Percentiles rank a stretch among this genome's conserved stretches.
Conservation (phyloP, 352 stramenopile species). For the Phytophthora agathidicida region DNA sequence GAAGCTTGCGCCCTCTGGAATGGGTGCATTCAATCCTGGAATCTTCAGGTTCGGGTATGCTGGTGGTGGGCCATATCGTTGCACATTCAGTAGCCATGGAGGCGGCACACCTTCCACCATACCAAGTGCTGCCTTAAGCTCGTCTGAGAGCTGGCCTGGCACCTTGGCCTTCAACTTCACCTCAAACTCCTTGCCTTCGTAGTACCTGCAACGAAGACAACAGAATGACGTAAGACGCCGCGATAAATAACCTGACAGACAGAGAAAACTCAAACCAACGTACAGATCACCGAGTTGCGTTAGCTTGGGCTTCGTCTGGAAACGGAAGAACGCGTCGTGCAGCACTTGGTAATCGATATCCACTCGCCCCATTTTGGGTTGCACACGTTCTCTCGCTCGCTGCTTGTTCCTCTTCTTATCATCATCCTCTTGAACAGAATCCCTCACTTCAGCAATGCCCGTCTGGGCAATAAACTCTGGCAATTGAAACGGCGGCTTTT, state of each 20-base stretch:
- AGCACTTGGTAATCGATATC: conserved; percentile 99
- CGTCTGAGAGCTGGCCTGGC: conserved; percentile 89
- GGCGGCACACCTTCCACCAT: conserved; percentile 94
- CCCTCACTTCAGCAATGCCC: conserved; percentile 86
- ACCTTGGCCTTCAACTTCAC: conserved; percentile 91
- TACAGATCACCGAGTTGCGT: conserved; percentile 85
- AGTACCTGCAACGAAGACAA: conserved; percentile 78
- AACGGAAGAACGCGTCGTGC: conserved; percentile 99
- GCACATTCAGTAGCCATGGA: conserved; percentile 99
- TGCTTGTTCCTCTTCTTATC: conserved; percentile 93
- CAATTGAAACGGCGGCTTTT: conserved; percentile 95
- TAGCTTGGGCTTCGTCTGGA: conserved; percentile 97
- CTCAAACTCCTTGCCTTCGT: conserved; percentile 98
- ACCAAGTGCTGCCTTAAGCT: conserved; percentile 92
- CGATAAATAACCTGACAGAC: not conserved
- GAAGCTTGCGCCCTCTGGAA: conserved; percentile 94
- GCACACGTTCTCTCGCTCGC: conserved; percentile 92
- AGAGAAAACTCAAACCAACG: conserved; percentile 3
- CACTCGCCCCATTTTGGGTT: conserved; percentile 96
- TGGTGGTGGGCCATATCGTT: conserved; percentile 97
- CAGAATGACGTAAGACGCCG: not conserved
- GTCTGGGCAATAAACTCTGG: conserved; percentile 99
- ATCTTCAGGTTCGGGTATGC: conserved; percentile 97
- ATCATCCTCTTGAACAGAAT: conserved; percentile 81
- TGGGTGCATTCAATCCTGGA: conserved; percentile 96